Evolutionary conservation across 371 early-diverging fungal species (phyloP).

Genomic region (Dichotomocladium elegans): DNA sequence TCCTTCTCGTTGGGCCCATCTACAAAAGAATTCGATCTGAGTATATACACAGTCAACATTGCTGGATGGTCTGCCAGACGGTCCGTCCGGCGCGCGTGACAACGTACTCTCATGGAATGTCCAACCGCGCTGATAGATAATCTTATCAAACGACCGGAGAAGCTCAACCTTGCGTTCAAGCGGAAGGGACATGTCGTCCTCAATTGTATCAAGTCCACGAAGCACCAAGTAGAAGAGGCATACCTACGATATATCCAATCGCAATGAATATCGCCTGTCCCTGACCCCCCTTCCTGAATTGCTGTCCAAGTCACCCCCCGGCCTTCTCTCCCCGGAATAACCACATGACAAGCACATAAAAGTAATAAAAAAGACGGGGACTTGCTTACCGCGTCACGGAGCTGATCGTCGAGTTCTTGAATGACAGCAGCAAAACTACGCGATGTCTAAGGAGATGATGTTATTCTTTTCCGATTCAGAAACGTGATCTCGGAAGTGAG

Average conservation of each 20-base stretch:
- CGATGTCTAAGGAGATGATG: slow-evolving; percentile 71
- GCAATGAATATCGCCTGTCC: neutral
- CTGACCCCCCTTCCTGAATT: neutral
- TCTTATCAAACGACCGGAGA: slow-evolving; percentile 76
- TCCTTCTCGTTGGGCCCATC: slow-evolving; percentile 94
- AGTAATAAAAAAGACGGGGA: no score
- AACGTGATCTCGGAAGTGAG: neutral
- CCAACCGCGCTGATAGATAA: slow-evolving; percentile 82
- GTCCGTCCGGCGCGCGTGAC: no score
- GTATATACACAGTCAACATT: neutral
- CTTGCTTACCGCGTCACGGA: slow-evolving; percentile 76
- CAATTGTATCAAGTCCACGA: slow-evolving; percentile 95
- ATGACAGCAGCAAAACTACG: slow-evolving; percentile 96
- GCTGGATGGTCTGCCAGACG: no score
- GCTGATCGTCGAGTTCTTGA: slow-evolving; percentile 84
- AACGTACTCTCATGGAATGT: slow-evolving; percentile 75
- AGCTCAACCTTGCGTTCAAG: slow-evolving; percentile 72
- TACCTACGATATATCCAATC: slow-evolving; percentile 29
- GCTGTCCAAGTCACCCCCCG: neutral
- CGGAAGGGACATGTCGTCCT: slow-evolving; percentile 95
- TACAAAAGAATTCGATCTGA: slow-evolving; percentile 11
- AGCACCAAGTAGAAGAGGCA: slow-evolving; percentile 93
- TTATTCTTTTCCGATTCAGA: no score
- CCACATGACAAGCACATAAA: no score
- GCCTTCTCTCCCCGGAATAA: neutral